These are phyloP conservation scores for Colletotrichum sp. DNA, from an alignment of 2,329 filamentous ascomycete species.

Conservation along the genomic window DNA sequence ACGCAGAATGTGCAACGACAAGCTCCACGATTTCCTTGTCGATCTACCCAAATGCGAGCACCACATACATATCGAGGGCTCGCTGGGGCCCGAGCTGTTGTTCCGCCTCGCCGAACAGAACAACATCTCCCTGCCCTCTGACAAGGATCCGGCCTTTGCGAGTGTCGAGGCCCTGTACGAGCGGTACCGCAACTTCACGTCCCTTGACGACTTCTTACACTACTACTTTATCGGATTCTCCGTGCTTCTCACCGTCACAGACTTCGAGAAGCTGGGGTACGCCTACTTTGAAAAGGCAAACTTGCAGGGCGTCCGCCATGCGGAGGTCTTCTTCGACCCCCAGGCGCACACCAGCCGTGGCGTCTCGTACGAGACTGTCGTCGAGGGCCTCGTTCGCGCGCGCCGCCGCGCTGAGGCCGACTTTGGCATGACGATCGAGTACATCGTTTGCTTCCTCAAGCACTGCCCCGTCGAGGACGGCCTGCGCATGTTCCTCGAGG, in stretches of 20 bases:
- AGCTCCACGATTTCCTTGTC: constrained; percentile 63
- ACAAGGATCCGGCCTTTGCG: constrained; percentile 63
- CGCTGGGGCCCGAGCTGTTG: constrained; percentile 71
- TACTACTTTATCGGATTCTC: constrained; percentile 82
- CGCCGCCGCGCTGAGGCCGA: constrained; percentile 64
- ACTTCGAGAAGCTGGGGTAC: constrained; percentile 76
- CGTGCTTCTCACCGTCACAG: constrained; percentile 66
- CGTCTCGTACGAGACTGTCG: constrained; percentile 66
- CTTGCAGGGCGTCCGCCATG: constrained; percentile 70
- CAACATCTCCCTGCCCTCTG: constrained; percentile 62
- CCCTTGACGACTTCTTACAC: constrained; percentile 77
- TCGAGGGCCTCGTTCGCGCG: constrained; percentile 67
- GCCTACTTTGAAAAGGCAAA: constrained; percentile 72
- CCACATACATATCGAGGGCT: constrained; percentile 81
- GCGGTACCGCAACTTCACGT: constrained; percentile 72
- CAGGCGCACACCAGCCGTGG: constrained; percentile 74
- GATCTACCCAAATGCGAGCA: constrained; percentile 82
- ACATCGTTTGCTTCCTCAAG: constrained; percentile 76
- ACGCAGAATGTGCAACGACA: constrained; percentile 57
- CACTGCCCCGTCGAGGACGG: constrained; percentile 70
- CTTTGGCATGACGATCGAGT: constrained; percentile 66
- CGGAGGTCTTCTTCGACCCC: constrained; percentile 83
- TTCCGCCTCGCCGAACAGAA: constrained; percentile 74
- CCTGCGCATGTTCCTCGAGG: constrained; percentile 43
- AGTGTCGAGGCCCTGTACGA: constrained; percentile 63